Evolutionary conservation across 768 basidiomycete genomes (phyloP).

Genomic region (Hypholoma sublateritium): DNA sequence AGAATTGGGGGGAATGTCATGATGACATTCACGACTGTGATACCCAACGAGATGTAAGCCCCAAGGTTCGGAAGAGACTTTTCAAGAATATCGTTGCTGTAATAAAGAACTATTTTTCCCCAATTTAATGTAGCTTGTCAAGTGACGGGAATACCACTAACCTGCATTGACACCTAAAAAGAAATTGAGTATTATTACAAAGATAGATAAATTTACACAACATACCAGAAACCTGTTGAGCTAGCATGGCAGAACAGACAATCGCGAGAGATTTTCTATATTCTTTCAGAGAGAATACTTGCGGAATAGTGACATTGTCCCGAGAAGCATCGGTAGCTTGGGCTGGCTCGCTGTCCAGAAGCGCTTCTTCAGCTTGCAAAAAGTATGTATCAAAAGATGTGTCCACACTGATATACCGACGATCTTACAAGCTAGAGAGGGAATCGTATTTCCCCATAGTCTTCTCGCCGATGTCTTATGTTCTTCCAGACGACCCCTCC

Average conservation of each 20-base stretch:
- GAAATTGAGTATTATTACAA: neutral
- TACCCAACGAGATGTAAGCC: slow-evolving; percentile 80
- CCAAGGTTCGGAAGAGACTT: slow-evolving; percentile 78
- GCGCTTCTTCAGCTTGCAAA: slow-evolving; percentile 36
- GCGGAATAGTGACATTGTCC: slow-evolving; percentile 46
- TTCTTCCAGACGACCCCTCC: slow-evolving; percentile 48
- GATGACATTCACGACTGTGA: slow-evolving; percentile 80
- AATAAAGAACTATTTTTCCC: slow-evolving; percentile 69
- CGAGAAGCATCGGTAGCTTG: slow-evolving; percentile 25
- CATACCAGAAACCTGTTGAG: slow-evolving; percentile 77
- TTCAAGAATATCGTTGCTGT: slow-evolving; percentile 85
- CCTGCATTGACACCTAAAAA: slow-evolving; percentile 73
- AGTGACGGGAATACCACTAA: slow-evolving; percentile 18
- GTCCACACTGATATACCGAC: neutral
- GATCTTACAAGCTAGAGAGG: slow-evolving; percentile 27
- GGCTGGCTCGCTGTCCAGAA: slow-evolving; percentile 31
- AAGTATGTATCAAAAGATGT: neutral
- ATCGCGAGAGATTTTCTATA: slow-evolving; percentile 63
- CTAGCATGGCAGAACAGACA: slow-evolving; percentile 69
- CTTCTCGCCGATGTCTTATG: slow-evolving; percentile 44
- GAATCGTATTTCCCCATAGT: slow-evolving; percentile 50
- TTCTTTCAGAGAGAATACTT: slow-evolving; percentile 51
- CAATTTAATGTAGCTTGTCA: neutral
- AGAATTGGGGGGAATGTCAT: slow-evolving; percentile 87
- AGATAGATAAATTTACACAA: slow-evolving; percentile 3